Base-by-base conservation (phyloP, 768 basidiomycete genomes). In the Coprinopsis marcescibilis region DNA sequence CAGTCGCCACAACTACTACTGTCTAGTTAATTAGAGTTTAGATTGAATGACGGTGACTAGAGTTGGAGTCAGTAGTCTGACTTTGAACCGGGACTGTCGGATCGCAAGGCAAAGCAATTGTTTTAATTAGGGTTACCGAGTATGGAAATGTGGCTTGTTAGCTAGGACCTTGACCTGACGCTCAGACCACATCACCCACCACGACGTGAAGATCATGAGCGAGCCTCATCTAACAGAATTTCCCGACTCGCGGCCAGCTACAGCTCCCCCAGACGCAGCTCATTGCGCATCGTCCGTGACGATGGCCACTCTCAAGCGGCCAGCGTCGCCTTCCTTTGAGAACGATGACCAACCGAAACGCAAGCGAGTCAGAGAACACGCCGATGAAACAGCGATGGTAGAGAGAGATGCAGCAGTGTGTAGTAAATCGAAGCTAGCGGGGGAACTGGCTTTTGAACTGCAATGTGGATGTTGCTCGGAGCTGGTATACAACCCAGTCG, bases 401-500 rank as follows among this genome's bases (percentile, higher is more conserved):
- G 40, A 34, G 5, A 35, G 45, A 14, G 37, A 32, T 4, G 30
- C 40, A 20, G 36, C 34, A 14, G 20, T 33, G 12, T 48, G 42
- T 21, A 45, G 50, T 41, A 55, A 52, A 46, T 42, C 57, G 21
- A 57, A 52, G 37, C 70, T 88, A 46, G 73, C 73, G 19, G 79
- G 83, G 33, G 77, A 83, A 54, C 65, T 89, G 45, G 77, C 73
- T 21, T 73, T 85, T 57, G 88, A 90, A 60, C 73, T 91, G 32
- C 83, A 88, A 53, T 92, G 89, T 55, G 89, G 86, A 17, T 91
- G 89, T 60, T 92, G 89, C 63, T 76, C 86, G 14, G 89, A 80
- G 48, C 71, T 92, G 34, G 81, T 86, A 49, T 89, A 92, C 64
- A 72, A 78, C 50, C 89, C 89, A 2, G 89, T 92, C 13, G 68